Conservation (phyloP, 2,329 filamentous ascomycete genomes). For the Alternaria sp. region DNA sequence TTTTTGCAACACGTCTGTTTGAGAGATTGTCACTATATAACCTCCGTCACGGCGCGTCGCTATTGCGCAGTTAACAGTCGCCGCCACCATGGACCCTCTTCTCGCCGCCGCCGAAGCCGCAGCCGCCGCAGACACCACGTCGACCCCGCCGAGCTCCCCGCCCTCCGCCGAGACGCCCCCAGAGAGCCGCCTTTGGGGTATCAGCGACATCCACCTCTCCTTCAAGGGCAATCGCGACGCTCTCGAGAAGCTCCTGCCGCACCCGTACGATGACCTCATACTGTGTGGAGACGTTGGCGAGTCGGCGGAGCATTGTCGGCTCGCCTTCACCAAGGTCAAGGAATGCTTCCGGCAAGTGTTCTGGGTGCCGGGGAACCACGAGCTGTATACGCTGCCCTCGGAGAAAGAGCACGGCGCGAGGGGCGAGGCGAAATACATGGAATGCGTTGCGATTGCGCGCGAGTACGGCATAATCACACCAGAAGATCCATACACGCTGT, state of each 20-base stretch:
- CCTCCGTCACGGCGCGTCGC: background rate
- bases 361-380: conserved; percentile 65
- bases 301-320: conserved; percentile 39
- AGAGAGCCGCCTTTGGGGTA: conserved; percentile 50
- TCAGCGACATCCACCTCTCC: conserved; percentile 55
- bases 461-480: conserved; percentile 61
- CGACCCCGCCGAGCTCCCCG: conserved; percentile 11
- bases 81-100: conserved; percentile 30
- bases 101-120: conserved; percentile 25
- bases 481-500: conserved; percentile 61
- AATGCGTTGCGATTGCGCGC: conserved; percentile 61
- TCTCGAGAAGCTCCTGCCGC: conserved; percentile 49
- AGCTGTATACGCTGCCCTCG: conserved; percentile 60
- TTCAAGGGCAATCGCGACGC: conserved; percentile 55
- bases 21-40: background rate
- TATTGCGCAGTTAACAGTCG: background rate
- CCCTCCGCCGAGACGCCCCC: conserved; percentile 14
- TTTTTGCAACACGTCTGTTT: background rate
- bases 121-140: conserved; percentile 5
- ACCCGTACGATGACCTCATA: conserved; percentile 53
- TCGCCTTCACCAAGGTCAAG: conserved; percentile 49
- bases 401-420: conserved; percentile 47
- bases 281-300: conserved; percentile 53
- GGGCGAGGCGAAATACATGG: conserved; percentile 62
- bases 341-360: conserved; percentile 56